phyloP scores from a whole-genome alignment of 2,329 filamentous ascomycete species.

The Raffaelea arxii region DNA sequence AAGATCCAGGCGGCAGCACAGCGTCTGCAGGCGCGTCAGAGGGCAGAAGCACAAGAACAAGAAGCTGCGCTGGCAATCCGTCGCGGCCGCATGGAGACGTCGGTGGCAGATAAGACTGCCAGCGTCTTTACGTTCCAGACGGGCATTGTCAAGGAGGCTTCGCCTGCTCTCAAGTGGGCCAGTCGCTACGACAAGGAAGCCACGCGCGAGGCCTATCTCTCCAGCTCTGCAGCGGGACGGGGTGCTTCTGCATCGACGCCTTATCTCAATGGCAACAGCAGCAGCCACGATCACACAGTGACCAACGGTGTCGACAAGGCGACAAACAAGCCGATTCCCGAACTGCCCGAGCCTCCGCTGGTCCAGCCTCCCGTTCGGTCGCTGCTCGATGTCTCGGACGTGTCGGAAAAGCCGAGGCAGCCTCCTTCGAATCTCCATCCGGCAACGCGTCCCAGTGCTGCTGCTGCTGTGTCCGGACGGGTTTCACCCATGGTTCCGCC shows the following conservation, averaged over 20 bases:
- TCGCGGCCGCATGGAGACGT: conserved; percentile 43
- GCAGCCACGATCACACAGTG: background rate
- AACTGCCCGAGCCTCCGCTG: background rate
- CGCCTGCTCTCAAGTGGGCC: conserved; percentile 93
- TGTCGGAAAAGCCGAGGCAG: conserved; percentile 28
- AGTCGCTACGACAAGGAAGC: conserved; percentile 87
- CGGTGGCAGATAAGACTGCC: conserved; percentile 62
- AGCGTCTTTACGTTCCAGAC: conserved; percentile 86
- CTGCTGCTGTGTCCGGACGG: background rate
- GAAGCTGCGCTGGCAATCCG: conserved; percentile 25
- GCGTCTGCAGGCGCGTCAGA: conserved; percentile 64
- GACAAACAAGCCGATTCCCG: conserved; percentile 5
- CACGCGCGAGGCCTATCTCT: conserved; percentile 69
- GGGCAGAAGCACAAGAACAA: conserved; percentile 36
- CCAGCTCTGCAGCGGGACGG: conserved; percentile 9
- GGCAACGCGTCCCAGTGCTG: conserved; percentile 11
- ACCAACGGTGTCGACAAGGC: background rate
- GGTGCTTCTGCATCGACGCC: background rate
- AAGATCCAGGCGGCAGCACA: conserved; percentile 87
- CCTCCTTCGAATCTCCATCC: conserved; percentile 24
- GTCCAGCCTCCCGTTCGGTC: too few species aligned
- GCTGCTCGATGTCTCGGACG: conserved; percentile 11
- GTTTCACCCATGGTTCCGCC: conserved; percentile 25
- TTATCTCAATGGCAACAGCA: too few species aligned
- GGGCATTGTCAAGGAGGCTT: conserved; percentile 74